These are phyloP conservation scores for Vinca minor DNA, from an alignment of 257 asterid species.

Conservation along the genomic window DNA sequence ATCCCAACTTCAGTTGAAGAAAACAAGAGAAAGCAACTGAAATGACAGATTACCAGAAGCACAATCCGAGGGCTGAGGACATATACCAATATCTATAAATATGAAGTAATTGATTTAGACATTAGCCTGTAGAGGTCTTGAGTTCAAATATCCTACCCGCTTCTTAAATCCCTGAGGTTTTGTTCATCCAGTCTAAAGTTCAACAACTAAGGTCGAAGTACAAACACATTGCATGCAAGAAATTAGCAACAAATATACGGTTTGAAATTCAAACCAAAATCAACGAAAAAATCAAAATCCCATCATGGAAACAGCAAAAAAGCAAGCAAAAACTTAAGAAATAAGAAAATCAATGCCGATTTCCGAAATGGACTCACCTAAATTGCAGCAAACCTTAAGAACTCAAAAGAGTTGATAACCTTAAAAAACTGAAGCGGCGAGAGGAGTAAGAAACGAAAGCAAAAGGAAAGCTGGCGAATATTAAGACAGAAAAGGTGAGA, in stretches of 20 bases:
- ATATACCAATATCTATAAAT: no score
- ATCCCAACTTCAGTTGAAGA: slow-evolving; percentile 17
- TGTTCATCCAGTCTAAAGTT: background rate
- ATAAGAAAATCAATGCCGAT: slow-evolving; percentile 11
- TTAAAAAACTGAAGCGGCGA: slow-evolving; percentile 14
- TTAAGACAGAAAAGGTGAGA: slow-evolving; percentile 10
- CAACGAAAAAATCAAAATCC: slow-evolving; percentile 13
- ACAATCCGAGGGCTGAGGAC: no score
- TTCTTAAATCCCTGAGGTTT: no score
- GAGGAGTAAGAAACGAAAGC: background rate
- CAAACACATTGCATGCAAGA: slow-evolving; percentile 44
- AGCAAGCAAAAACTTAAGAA: slow-evolving; percentile 7
- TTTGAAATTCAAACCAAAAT: slow-evolving; percentile 1
- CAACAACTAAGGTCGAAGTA: slow-evolving; percentile 1
- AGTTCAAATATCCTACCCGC: no score
- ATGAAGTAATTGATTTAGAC: no score
- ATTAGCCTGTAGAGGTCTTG: no score
- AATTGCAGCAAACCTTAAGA: slow-evolving; percentile 21
- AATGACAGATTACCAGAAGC: slow-evolving; percentile 10
- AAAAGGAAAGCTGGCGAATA: slow-evolving; percentile 9
- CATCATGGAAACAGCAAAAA: slow-evolving; percentile 16
- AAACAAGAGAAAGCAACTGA: slow-evolving; percentile 12
- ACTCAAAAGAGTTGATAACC: slow-evolving; percentile 11
- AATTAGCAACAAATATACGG: slow-evolving; percentile 3
- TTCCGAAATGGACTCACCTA: slow-evolving; percentile 23